phyloP scores from a whole-genome alignment of 139 green algal genomes.

The Coelastrella sp. region DNA sequence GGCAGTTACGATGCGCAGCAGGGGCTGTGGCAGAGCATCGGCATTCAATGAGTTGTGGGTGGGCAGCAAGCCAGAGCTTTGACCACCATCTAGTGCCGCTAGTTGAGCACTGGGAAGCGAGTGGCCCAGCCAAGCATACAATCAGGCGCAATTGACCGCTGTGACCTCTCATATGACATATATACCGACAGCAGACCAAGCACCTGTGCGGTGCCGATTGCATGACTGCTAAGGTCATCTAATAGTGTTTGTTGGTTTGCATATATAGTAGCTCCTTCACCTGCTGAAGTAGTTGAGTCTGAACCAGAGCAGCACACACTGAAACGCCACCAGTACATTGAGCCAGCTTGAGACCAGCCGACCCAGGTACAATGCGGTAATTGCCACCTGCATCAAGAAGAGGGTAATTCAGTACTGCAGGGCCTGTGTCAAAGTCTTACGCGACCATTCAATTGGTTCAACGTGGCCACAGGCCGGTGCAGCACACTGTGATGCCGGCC shows the following conservation, averaged over 20 bases:
- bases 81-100: too few relatives aligned
- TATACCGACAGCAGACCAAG: background rate
- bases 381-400: conserved; percentile 54
- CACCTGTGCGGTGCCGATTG: background rate
- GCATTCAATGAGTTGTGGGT: too few relatives aligned
- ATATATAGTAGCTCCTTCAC: background rate
- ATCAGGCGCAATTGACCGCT: too few relatives aligned
- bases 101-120: too few relatives aligned
- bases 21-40: too few relatives aligned
- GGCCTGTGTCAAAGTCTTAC: background rate
- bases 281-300: conserved; percentile 34
- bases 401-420: background rate
- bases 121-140: too few relatives aligned
- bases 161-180: too few relatives aligned
- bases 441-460: background rate
- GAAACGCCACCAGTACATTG: conserved; percentile 49
- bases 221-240: background rate
- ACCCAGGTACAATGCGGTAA: conserved; percentile 59
- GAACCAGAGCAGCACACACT: conserved; percentile 61
- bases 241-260: background rate
- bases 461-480: background rate
- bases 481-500: too few relatives aligned
- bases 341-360: conserved; percentile 48
- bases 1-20: too few relatives aligned
- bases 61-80: too few relatives aligned